Conservation (phyloP, 257 asterid genomes). For the Ilex aquifolium region DNA sequence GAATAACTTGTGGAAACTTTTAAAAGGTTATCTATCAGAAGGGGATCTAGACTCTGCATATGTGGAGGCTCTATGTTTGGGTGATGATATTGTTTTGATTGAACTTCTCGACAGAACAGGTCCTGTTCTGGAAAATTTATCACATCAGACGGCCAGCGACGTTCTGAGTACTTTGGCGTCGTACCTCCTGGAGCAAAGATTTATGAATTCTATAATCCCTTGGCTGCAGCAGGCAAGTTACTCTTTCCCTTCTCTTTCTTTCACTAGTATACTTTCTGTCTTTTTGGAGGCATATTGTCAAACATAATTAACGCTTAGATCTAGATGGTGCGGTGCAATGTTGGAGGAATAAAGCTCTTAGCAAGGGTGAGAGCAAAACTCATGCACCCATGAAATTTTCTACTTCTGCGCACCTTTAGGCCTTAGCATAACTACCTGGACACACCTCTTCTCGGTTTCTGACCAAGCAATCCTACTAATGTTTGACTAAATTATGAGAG, state of each 20-base stretch:
- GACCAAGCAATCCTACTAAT: too few species aligned
- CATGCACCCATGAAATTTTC: too few species aligned
- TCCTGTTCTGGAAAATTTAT: conserved; percentile 66
- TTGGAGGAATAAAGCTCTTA: too few species aligned
- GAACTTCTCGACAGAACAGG: conserved; percentile 91
- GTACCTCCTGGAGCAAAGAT: conserved; percentile 66
- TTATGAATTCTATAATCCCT: conserved; percentile 63
- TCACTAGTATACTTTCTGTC: not conserved
- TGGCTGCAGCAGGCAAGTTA: conserved; percentile 92
- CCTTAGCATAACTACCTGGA: too few species aligned
- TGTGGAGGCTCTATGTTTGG: conserved; percentile 63
- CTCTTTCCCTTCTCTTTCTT: conserved; percentile 4
- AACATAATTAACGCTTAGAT: too few species aligned
- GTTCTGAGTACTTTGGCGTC: conserved; percentile 57
- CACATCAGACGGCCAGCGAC: conserved; percentile 56
- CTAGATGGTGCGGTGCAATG: too few species aligned
- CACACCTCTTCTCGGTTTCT: too few species aligned
- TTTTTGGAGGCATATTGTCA: too few species aligned
- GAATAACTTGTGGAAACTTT: conserved; percentile 44
- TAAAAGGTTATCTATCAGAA: conserved; percentile 44
- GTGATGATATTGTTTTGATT: conserved; percentile 65
- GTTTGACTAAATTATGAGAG: too few species aligned
- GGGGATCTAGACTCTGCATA: conserved; percentile 82
- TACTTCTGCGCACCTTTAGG: too few species aligned
- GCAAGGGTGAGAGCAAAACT: too few species aligned